Percentiles rank a stretch among this genome's conserved stretches.
These are phyloP conservation scores for Staphylotrichum tortipilum DNA, from an alignment of 495 filamentous ascomycete genomes.

Conservation along the genomic window DNA sequence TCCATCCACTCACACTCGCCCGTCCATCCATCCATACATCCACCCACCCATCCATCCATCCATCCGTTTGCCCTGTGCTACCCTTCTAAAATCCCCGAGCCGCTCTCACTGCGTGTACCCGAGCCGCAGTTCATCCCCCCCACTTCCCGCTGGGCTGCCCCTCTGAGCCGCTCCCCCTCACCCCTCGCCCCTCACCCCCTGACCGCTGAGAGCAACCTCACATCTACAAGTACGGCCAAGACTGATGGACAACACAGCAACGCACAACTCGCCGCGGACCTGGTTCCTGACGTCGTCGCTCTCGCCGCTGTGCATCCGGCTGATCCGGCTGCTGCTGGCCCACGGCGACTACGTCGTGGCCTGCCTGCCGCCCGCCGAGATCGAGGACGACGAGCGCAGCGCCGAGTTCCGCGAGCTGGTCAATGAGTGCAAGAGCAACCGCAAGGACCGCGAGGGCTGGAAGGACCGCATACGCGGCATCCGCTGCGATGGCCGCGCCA, in stretches of 20 bases:
- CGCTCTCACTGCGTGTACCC: too few relatives aligned
- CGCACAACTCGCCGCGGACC: conserved; percentile 55
- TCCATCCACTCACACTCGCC: too few relatives aligned
- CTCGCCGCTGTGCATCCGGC: conserved; percentile 64
- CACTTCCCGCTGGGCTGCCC: too few relatives aligned
- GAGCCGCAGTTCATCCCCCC: too few relatives aligned
- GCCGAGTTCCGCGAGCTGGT: conserved; percentile 48
- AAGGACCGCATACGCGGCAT: conserved; percentile 49
- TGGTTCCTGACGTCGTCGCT: conserved; percentile 85
- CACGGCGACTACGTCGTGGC: conserved; percentile 83
- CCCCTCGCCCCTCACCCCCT: not conserved
- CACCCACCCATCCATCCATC: too few relatives aligned
- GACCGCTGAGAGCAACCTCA: not conserved
- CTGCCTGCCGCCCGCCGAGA: conserved; percentile 61
- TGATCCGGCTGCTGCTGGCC: conserved; percentile 65
- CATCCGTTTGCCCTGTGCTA: too few relatives aligned
- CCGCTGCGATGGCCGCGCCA: conserved; percentile 47
- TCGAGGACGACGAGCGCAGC: conserved; percentile 50
- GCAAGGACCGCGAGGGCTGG: conserved; percentile 49
- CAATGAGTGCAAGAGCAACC: conserved; percentile 48
- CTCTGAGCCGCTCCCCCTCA: not conserved
- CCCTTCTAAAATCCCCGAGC: too few relatives aligned
- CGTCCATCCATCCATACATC: too few relatives aligned
- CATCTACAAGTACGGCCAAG: not conserved
- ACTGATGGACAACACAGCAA: conserved; percentile 40